These are phyloP conservation scores for Lactarius indigo DNA, from an alignment of 768 basidiomycete genomes.

Conservation along the genomic window DNA sequence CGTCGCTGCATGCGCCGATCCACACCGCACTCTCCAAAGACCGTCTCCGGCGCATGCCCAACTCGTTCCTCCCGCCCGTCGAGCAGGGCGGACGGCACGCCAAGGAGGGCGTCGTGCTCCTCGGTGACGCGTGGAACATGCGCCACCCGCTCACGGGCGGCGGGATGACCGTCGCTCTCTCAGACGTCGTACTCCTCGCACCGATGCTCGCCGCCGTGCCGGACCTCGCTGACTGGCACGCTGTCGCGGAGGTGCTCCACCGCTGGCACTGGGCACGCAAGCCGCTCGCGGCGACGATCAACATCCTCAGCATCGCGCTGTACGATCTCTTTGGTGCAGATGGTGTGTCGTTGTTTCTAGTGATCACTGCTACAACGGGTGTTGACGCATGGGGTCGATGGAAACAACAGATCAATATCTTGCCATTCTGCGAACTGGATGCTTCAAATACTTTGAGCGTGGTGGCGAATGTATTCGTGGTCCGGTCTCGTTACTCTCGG, in stretches of 20 bases:
- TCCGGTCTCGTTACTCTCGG: conserved; percentile 87
- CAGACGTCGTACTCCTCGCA: conserved; percentile 76
- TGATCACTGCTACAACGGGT: neutral
- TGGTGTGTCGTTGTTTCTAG: conserved; percentile 47
- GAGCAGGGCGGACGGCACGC: conserved; percentile 49
- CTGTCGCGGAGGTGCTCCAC: conserved; percentile 50
- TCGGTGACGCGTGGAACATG: conserved; percentile 99
- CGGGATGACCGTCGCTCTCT: conserved; percentile 95
- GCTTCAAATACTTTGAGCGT: conserved; percentile 95
- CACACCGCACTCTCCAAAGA: conserved; percentile 68
- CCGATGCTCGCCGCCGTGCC: conserved; percentile 51
- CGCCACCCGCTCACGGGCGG: conserved; percentile 97
- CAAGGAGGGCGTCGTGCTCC: conserved; percentile 72
- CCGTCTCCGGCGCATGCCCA: conserved; percentile 89
- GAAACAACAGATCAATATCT: conserved; percentile 56
- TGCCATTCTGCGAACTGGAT: conserved; percentile 68
- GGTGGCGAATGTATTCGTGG: conserved; percentile 88
- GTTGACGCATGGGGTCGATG: conserved; percentile 3
- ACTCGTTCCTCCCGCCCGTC: conserved; percentile 83
- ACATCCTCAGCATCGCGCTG: conserved; percentile 88
- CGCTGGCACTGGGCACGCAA: conserved; percentile 89
- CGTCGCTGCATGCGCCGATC: conserved; percentile 62
- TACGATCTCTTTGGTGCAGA: conserved; percentile 95
- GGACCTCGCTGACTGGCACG: conserved; percentile 46
- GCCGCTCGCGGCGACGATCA: conserved; percentile 78